Base-by-base conservation (phyloP, 805 yeast genomes). In the Sporopachydermia lactativora region DNA sequence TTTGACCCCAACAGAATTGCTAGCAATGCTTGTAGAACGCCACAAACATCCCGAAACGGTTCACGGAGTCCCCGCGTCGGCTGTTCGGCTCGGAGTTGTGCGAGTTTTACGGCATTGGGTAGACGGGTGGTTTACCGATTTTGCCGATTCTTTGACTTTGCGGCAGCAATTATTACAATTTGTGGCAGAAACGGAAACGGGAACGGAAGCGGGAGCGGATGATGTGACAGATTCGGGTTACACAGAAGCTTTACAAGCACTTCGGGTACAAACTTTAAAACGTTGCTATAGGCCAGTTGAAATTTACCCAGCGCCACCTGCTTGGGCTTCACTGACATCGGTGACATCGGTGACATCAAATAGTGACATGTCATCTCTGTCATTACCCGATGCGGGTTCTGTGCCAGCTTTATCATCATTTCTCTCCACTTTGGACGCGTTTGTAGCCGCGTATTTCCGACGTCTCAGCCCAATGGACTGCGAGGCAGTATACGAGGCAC, bases 51-150 rank as follows among this genome's bases (percentile, higher is more conserved):
- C 59, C 36, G 52, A 54, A 18, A 57, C 66, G 2, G 62, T 62
- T 34, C 61, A 62, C 37, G 64, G 68, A 46, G 64, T 62, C 41
- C 61, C 61, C 36, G 51, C 45, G 3, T 72, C 81, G 6, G 83
- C 78, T 52, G 81, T 88, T 36, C 92, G 86, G 53, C 66, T 81
- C 34, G 94, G 94, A 35, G 74, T 86, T 19, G 62, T 86, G 44
- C 94, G 83, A 53, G 83, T 85, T 0, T 61, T 85, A 42, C 68
- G 75, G 36, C 70, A 79, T 19, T 68, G 94, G 56, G 73, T 84
- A 15, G 68, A 73, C 37, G 77, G 79, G 48, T 83, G 81, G 53
- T 86, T 79, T 54, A 59, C 71, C 18, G 92, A 83, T 53, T 83
- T 88, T 52, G 68, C 78, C 3, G 81, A 77, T 53, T 83, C 81